A percentile compares a stretch with the other conserved stretches of the same genome.
Evolutionary conservation across 176 grass and related monocot species (phyloP).

Genomic region (Poa pratensis): DNA sequence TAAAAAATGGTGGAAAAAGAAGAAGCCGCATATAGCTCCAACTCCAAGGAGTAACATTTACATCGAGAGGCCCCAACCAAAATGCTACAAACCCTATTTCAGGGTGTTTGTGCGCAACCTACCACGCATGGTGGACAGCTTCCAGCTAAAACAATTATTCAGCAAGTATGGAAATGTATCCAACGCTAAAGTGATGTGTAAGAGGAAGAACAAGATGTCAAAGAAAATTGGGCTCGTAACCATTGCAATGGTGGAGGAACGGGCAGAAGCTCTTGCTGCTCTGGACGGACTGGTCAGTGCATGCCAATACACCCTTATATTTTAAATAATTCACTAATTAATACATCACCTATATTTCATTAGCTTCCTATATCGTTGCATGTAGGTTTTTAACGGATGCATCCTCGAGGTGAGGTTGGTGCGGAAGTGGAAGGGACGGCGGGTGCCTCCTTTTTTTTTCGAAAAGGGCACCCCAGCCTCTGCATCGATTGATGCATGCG

Average conservation of each 20-base stretch:
- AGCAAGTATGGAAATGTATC: background rate
- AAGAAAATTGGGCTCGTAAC: background rate
- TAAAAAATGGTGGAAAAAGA: background rate
- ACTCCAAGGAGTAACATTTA: background rate
- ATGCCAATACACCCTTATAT: background rate
- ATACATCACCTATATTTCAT: background rate
- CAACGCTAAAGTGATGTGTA: background rate
- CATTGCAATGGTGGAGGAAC: background rate
- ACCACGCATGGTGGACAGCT: background rate
- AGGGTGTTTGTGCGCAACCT: background rate
- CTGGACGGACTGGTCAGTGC: background rate
- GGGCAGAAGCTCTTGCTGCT: background rate
- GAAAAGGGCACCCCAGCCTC: too few relatives aligned
- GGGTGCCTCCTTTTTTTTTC: too few relatives aligned
- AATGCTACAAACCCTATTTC: background rate
- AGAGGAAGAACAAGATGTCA: background rate
- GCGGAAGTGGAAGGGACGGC: background rate
- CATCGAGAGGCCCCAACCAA: background rate
- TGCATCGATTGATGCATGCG: too few relatives aligned
- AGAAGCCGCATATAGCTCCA: background rate
- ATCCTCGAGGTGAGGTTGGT: background rate
- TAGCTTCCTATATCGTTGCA: background rate
- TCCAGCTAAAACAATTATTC: background rate
- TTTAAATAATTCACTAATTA: too few relatives aligned
- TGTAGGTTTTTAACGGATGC: background rate